Base-by-base conservation (phyloP, 1,284 basidiomycete genomes). In the Fomes fomentarius region DNA sequence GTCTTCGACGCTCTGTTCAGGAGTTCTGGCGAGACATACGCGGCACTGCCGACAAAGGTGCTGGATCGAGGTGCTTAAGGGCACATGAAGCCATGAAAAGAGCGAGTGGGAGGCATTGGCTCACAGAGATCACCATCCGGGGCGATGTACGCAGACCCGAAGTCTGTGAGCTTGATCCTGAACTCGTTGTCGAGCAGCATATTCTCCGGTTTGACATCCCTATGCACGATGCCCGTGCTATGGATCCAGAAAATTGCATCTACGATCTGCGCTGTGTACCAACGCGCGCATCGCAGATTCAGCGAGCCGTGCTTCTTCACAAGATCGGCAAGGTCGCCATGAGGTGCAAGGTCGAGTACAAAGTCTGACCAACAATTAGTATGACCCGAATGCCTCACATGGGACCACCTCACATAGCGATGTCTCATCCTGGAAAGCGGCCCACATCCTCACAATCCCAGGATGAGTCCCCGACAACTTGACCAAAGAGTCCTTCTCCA, bases 161-260 rank as follows among this genome's bases (percentile, higher is more conserved):
- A 58, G 33, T 61, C 60, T 15, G 60, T 52, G n/a, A 61, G 39
- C 42, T 58, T 58, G 15, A 52, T 35, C 22, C 60, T 40, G 7
- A 54, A n/a, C 17, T 61, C 54, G 12, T 14, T n/a, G 11, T 61
- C 60, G 19, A 61, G 30, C 2, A 61, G 47, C 11, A 61, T 54
- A 35, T 61, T 61, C 45, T 61, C 60, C 12, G 60, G 60, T 39
- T 61, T 61, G 21, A 61, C 21, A 19, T 61, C 60, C 15, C 60
- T 39, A 28, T 61, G 60, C 19, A 58, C 34, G 10, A 61, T 54
- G 5, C 60, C 60, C 33, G 54, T 51, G 51, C 52, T 48, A 17
- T 61, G 60, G 44, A 61, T 50, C 60, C 60, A 61, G 2, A 61
- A 51, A 1, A 61, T 31, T 3, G 60, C 54, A 26, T 61, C 60